phyloP scores from a whole-genome alignment of 805 yeast species.

The Candida wancherniae region DNA sequence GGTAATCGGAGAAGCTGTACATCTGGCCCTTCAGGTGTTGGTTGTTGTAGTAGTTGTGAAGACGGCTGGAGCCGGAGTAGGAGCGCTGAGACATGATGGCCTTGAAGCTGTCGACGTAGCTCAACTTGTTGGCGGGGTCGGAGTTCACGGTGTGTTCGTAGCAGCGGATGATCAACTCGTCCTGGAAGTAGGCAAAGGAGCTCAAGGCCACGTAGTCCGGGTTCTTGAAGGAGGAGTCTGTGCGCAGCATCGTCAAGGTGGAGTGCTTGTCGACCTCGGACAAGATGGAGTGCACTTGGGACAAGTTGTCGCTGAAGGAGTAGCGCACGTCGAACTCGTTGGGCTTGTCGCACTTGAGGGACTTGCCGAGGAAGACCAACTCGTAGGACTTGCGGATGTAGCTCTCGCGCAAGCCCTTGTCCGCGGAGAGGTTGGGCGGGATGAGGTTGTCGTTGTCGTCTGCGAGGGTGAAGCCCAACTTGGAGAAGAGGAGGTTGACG shows the following conservation, averaged over 20 bases:
- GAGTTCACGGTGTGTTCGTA: conserved; percentile 34
- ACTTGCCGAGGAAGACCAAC: conserved; percentile 35
- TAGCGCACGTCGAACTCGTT: conserved; percentile 16
- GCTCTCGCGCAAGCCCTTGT: conserved; percentile 39
- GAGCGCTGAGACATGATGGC: conserved; percentile 18
- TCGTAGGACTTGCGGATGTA: conserved; percentile 54
- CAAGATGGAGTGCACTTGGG: conserved; percentile 29
- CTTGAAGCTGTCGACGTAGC: conserved; percentile 36
- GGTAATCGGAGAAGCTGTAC: conserved; percentile 32
- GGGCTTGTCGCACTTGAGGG: conserved; percentile 5
- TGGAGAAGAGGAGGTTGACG: conserved; percentile 45
- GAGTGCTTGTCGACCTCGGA: conserved; percentile 36
- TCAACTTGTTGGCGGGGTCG: conserved; percentile 28
- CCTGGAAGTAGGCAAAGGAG: conserved; percentile 29
- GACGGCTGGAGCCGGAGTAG: conserved; percentile 15
- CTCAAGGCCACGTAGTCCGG: conserved; percentile 29
- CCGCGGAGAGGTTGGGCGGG: conserved; percentile 42
- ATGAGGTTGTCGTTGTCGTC: conserved; percentile 30
- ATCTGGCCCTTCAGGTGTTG: conserved; percentile 25
- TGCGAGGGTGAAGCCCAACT: conserved; percentile 40
- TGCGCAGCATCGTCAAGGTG: conserved; percentile 21
- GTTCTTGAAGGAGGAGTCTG: conserved; percentile 20
- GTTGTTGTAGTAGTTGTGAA: conserved; percentile 27
- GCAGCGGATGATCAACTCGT: conserved; percentile 38
- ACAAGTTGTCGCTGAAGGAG: conserved; percentile 32